Conservation (phyloP, 345 rosid species). For the Murraya koenigii region DNA sequence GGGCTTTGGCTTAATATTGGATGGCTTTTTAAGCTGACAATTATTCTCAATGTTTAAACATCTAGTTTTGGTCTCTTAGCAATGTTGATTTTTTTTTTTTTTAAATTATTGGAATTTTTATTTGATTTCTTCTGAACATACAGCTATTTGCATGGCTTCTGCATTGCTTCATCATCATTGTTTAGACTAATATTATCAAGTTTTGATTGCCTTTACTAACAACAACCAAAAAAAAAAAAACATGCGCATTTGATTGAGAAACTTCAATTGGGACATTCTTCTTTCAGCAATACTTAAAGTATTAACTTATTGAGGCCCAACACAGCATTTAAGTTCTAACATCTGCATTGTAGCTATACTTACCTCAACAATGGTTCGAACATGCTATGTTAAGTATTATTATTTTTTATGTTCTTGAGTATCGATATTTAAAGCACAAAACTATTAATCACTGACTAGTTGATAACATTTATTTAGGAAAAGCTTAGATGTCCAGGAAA, state of each 20-base stretch:
- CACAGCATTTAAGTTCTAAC: not conserved
- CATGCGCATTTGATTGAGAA: not conserved
- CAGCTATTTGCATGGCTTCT: not conserved
- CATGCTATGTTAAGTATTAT: not conserved
- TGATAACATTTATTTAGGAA: not conserved
- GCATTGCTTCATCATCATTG: not conserved
- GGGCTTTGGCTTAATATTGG: not conserved
- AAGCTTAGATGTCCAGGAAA: not conserved
- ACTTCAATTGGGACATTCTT: not conserved
- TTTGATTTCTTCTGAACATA: not conserved
- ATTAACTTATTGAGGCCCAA: not conserved
- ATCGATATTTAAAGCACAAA: not conserved
- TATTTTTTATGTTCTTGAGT: not conserved
- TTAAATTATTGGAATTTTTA: not conserved
- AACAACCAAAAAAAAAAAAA: not conserved
- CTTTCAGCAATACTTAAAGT: not conserved
- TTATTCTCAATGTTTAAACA: not conserved
- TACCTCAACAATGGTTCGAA: not conserved
- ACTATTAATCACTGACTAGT: not conserved
- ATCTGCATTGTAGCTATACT: not conserved
- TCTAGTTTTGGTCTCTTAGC: not conserved
- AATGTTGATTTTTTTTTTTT: not conserved
- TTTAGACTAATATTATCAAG: not conserved
- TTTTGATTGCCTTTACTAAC: not conserved
- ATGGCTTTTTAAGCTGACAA: not conserved